phyloP scores from a whole-genome alignment of 257 asterid genomes.

The Gentiana straminea region DNA sequence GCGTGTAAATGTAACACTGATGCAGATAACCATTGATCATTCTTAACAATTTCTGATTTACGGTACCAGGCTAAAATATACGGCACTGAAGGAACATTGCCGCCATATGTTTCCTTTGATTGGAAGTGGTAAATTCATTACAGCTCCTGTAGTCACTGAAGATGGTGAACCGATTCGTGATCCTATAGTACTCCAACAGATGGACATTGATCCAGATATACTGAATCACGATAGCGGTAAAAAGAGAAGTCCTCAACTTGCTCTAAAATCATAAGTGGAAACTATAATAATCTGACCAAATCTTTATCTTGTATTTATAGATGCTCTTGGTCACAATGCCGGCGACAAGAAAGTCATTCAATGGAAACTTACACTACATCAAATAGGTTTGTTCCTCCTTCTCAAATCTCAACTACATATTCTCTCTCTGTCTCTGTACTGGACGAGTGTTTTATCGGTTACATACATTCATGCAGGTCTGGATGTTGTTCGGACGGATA shows the following conservation, averaged over 20 bases:
- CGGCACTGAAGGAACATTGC: constrained; percentile 69
- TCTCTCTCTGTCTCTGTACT: too few relatives aligned
- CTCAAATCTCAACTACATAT: not conserved
- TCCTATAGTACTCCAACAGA: constrained; percentile 80
- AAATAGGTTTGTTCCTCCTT: constrained; percentile 59
- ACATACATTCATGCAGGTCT: too few relatives aligned
- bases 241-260: constrained; percentile 4
- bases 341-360: constrained; percentile 67
- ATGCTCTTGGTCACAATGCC: constrained; percentile 11
- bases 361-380: constrained; percentile 18
- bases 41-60: not conserved
- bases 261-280: too few relatives aligned
- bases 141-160: constrained; percentile 88
- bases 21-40: too few relatives aligned
- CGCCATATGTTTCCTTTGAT: constrained; percentile 72
- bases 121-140: constrained; percentile 78
- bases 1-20: not conserved
- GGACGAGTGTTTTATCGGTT: too few relatives aligned
- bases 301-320: constrained; percentile 13
- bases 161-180: constrained; percentile 75
- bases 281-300: too few relatives aligned
- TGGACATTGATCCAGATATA: constrained; percentile 23
- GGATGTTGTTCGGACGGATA: too few relatives aligned
- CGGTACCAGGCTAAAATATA: constrained; percentile 61
- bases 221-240: constrained; percentile 19